These are phyloP conservation scores for Monosporascus sp. DNA, from an alignment of 2,329 filamentous ascomycete species.

Conservation along the genomic window DNA sequence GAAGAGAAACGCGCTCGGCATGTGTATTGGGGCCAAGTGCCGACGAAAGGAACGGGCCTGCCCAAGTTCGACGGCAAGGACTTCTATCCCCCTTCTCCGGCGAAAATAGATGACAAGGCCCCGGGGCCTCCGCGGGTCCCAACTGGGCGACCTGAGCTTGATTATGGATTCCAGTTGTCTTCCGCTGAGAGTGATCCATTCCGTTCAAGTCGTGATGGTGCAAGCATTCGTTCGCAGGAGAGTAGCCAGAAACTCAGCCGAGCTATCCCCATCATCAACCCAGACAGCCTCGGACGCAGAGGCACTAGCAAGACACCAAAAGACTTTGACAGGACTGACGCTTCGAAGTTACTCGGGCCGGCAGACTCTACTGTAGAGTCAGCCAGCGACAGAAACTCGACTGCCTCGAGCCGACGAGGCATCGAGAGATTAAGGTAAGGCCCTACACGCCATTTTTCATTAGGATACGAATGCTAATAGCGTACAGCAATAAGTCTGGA, in stretches of 20 bases:
- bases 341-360: conserved; percentile 7
- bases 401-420: conserved; percentile 11
- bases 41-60: conserved; percentile 45
- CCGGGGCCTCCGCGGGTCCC: background rate
- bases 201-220: conserved; percentile 13
- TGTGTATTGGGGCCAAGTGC: conserved; percentile 56
- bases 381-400: conserved; percentile 12
- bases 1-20: conserved; percentile 55
- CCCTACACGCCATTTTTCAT: background rate
- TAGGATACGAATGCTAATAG: conserved; percentile 3
- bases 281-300: conserved; percentile 13
- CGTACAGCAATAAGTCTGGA: conserved; percentile 34
- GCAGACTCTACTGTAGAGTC: conserved; percentile 6
- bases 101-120: conserved; percentile 25
- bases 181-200: conserved; percentile 22
- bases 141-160: conserved; percentile 6
- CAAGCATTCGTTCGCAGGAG: conserved; percentile 19
- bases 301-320: conserved; percentile 7
- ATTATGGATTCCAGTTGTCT: conserved; percentile 9
- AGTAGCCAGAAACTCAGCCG: conserved; percentile 23
- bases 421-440: conserved; percentile 26
- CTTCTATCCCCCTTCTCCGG: conserved; percentile 55
- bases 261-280: conserved; percentile 29
- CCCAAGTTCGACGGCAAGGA: conserved; percentile 62
- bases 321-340: conserved; percentile 8